These are phyloP conservation scores for Macroventuria anomochaeta DNA, from an alignment of 2,329 filamentous ascomycete species.

Conservation along the genomic window DNA sequence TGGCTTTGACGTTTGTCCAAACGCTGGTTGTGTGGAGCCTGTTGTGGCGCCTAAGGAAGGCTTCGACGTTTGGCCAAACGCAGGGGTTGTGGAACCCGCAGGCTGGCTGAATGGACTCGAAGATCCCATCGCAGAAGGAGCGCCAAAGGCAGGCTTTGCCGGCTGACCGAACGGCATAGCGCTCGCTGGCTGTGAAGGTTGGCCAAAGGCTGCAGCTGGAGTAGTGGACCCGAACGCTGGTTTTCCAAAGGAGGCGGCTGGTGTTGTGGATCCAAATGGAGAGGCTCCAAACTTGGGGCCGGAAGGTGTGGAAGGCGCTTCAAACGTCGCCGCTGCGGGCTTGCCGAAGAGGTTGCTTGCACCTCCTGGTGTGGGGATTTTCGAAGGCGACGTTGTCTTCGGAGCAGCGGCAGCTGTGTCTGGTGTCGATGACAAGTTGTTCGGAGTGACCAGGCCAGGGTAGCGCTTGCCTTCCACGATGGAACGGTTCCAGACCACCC, in stretches of 20 bases:
- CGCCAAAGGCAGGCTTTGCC: constrained; percentile 35
- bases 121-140: constrained; percentile 27
- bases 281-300: constrained; percentile 33
- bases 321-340: constrained; percentile 32
- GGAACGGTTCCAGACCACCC: constrained; percentile 88
- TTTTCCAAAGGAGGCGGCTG: constrained; percentile 6
- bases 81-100: constrained; percentile 29
- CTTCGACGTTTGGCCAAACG: constrained; percentile 35
- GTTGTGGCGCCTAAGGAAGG: constrained; percentile 15
- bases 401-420: constrained; percentile 28
- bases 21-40: constrained; percentile 16
- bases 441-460: constrained; percentile 64
- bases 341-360: constrained; percentile 16
- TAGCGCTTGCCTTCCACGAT: constrained; percentile 77
- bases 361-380: constrained; percentile 20
- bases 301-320: constrained; percentile 25
- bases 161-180: constrained; percentile 26
- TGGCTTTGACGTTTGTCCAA: constrained; percentile 20
- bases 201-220: constrained; percentile 20
- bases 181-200: constrained; percentile 17
- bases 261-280: constrained; percentile 15
- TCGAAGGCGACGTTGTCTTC: constrained; percentile 24
- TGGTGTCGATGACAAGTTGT: neutral
- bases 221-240: constrained; percentile 14
- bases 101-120: constrained; percentile 32